Percentiles rank a stretch among this genome's conserved stretches.
Evolutionary conservation across 1,139 yeast species (phyloP).

Genomic region (Meyerozyma athensensis): DNA sequence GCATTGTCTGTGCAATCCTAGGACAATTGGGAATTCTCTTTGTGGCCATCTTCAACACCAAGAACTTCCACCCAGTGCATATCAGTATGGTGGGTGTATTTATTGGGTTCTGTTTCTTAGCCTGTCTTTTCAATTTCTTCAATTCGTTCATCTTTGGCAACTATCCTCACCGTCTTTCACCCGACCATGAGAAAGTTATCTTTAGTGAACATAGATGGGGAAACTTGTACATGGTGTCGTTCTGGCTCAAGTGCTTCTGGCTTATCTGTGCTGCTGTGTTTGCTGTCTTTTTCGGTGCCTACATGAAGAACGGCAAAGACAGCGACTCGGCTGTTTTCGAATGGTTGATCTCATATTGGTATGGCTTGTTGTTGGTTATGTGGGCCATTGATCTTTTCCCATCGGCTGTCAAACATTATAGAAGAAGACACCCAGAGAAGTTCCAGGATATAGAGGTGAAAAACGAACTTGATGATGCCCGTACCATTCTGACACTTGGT

Average conservation of each 20-base stretch:
- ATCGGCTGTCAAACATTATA: constrained; percentile 36
- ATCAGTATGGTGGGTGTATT: constrained; percentile 68
- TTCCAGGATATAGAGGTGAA: not conserved
- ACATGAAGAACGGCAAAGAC: constrained; percentile 31
- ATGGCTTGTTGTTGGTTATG: constrained; percentile 63
- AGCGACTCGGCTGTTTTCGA: constrained; percentile 61
- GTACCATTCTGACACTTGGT: not conserved
- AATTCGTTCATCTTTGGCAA: constrained; percentile 62
- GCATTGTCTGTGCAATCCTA: constrained; percentile 50
- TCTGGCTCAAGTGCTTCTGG: constrained; percentile 59
- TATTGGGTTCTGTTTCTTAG: constrained; percentile 63
- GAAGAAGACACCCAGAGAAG: constrained; percentile 15
- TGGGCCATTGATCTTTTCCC: constrained; percentile 72
- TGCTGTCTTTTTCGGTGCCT: constrained; percentile 64
- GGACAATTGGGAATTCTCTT: constrained; percentile 78
- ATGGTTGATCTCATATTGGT: constrained; percentile 82
- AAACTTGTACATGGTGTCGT: constrained; percentile 47
- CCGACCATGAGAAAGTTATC: constrained; percentile 37
- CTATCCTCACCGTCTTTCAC: constrained; percentile 38
- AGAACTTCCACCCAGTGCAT: constrained; percentile 57
- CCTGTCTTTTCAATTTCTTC: constrained; percentile 56
- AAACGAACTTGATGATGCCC: constrained; percentile 1
- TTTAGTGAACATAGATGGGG: constrained; percentile 30
- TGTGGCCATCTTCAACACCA: constrained; percentile 72
- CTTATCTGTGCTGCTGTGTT: constrained; percentile 59